A percentile compares a stretch with the other conserved stretches of the same genome.
phyloP scores from a whole-genome alignment of 176 grass and related monocot species.

The Tillandsia leiboldiana region DNA sequence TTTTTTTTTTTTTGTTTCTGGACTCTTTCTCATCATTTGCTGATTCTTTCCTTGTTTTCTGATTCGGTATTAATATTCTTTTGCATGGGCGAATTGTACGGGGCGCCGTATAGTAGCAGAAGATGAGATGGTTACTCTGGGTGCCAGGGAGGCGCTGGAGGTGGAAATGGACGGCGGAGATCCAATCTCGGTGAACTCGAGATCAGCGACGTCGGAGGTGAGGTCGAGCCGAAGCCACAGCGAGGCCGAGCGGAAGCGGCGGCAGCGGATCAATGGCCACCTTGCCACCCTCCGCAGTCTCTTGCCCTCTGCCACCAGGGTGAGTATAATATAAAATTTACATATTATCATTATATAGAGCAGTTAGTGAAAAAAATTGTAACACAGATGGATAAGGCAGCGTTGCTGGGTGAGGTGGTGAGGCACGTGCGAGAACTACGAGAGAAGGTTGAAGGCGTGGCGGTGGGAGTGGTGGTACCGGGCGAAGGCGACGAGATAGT shows the following conservation, averaged over 20 bases:
- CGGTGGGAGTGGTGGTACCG: slow-evolving; percentile 40
- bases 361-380: neutral
- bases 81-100: neutral
- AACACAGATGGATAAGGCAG: slow-evolving; percentile 92
- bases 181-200: neutral
- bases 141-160: slow-evolving; percentile 24
- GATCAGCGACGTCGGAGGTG: slow-evolving; percentile 13
- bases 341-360: neutral
- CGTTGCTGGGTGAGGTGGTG: slow-evolving; percentile 91
- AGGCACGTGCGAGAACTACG: slow-evolving; percentile 75
- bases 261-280: slow-evolving; percentile 87
- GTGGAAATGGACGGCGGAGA: slow-evolving; percentile 21
- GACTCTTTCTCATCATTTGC: neutral
- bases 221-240: slow-evolving; percentile 57
- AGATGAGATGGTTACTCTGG: slow-evolving; percentile 22
- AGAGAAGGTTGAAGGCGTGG: slow-evolving; percentile 35
- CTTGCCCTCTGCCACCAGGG: slow-evolving; percentile 67
- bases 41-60: neutral
- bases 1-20: neutral
- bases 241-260: slow-evolving; percentile 78
- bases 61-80: neutral
- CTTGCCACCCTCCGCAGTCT: slow-evolving; percentile 77
- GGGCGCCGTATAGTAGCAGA: neutral
- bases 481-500: slow-evolving; percentile 68
- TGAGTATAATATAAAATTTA: neutral